Evolutionary conservation across 495 filamentous ascomycete genomes (phyloP).

Genomic region (Daldinia grandis): DNA sequence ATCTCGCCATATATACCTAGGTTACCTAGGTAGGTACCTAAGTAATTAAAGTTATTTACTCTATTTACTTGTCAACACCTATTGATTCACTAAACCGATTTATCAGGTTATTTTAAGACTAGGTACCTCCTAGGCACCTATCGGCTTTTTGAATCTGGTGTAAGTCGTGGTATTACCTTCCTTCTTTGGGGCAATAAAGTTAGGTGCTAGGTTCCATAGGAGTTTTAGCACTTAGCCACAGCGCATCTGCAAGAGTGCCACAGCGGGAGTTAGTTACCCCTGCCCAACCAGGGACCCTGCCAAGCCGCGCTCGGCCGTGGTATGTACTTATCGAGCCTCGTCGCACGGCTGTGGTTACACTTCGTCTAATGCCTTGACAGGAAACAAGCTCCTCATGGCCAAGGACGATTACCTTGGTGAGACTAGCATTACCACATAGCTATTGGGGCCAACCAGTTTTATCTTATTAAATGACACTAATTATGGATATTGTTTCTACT

Average conservation of each 20-base stretch:
- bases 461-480: constrained; percentile 25
- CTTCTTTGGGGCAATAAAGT: too few relatives aligned
- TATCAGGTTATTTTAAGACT: too few relatives aligned
- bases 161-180: too few relatives aligned
- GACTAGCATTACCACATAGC: constrained; percentile 8
- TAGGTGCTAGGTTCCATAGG: background rate
- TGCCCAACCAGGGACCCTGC: constrained; percentile 18
- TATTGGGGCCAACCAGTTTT: background rate
- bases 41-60: too few relatives aligned
- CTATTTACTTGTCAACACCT: too few relatives aligned
- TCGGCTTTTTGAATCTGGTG: too few relatives aligned
- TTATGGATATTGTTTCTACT: constrained; percentile 28
- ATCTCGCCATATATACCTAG: too few relatives aligned
- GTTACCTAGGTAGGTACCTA: too few relatives aligned
- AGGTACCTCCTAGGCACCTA: too few relatives aligned
- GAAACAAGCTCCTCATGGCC: constrained; percentile 12
- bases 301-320: constrained; percentile 1
- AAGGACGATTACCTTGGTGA: constrained; percentile 25
- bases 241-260: constrained; percentile 16
- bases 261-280: background rate
- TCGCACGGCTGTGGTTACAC: constrained; percentile 27
- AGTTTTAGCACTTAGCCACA: constrained; percentile 19
- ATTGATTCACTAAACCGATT: too few relatives aligned
- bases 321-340: constrained; percentile 22
- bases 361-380: constrained; percentile 4